Percentiles rank a stretch among this genome's conserved stretches.
These are phyloP conservation scores for Phanerochaete sordida DNA, from an alignment of 768 basidiomycete species.

Conservation along the genomic window DNA sequence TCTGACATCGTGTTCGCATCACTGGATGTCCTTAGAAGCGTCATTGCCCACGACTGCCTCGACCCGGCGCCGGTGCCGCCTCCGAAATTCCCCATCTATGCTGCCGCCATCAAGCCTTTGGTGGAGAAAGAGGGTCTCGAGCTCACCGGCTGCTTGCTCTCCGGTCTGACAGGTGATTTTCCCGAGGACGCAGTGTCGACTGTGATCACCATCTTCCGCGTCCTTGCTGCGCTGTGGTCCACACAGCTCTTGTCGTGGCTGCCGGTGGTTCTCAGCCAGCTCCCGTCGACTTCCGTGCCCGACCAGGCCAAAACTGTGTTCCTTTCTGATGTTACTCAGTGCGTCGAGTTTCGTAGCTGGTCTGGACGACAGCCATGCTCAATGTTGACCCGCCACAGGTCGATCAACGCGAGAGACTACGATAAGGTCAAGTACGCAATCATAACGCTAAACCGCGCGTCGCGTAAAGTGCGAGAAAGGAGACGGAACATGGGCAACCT, in stretches of 20 bases:
- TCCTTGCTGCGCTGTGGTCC: slow-evolving; percentile 64
- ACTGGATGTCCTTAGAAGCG: slow-evolving; percentile 73
- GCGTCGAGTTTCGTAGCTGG: slow-evolving; percentile 29
- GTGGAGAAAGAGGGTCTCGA: slow-evolving; percentile 71
- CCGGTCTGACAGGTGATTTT: slow-evolving; percentile 82
- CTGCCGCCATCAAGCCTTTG: slow-evolving; percentile 54
- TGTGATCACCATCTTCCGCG: slow-evolving; percentile 77
- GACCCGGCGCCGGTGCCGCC: slow-evolving; percentile 41
- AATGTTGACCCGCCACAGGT: slow-evolving; percentile 37
- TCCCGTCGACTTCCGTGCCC: slow-evolving; percentile 60
- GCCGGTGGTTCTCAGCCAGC: slow-evolving; percentile 62
- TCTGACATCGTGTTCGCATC: slow-evolving; percentile 79
- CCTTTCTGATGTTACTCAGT: slow-evolving; percentile 73
- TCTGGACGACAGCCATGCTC: background rate
- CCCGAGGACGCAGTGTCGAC: slow-evolving; percentile 76
- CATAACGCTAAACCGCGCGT: slow-evolving; percentile 63
- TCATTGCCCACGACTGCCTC: slow-evolving; percentile 75
- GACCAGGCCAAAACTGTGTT: slow-evolving; percentile 68
- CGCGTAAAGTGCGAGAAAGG: slow-evolving; percentile 76
- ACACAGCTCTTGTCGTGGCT: slow-evolving; percentile 70
- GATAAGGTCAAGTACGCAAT: slow-evolving; percentile 85
- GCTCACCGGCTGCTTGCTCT: slow-evolving; percentile 64
- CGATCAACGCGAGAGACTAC: slow-evolving; percentile 58
- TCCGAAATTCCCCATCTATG: slow-evolving; percentile 60
- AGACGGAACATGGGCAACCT: slow-evolving; percentile 56